phyloP scores from a whole-genome alignment of 768 basidiomycete species.

The Nidularia pulvinata region DNA sequence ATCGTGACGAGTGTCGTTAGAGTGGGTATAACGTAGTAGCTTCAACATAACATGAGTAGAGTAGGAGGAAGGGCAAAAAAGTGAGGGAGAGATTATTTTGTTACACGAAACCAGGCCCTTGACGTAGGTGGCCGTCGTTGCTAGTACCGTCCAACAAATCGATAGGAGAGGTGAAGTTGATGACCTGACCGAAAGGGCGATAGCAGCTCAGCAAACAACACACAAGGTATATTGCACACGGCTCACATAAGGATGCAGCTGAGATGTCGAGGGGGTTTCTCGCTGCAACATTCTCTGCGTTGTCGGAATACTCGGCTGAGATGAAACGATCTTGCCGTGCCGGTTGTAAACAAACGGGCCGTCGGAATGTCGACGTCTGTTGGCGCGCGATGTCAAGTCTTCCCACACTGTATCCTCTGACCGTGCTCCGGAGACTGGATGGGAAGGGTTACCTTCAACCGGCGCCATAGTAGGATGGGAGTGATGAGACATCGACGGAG shows the following conservation, averaged over 20 bases:
- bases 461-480: no score
- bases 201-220: slow-evolving; percentile 2
- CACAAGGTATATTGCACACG: not conserved
- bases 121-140: no score
- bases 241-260: slow-evolving; percentile 43
- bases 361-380: slow-evolving; percentile 24
- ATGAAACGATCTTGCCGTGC: slow-evolving; percentile 10
- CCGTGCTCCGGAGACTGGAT: no score
- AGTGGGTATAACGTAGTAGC: no score
- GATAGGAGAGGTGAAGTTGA: slow-evolving; percentile 44
- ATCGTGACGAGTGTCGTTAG: no score
- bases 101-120: no score
- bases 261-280: slow-evolving; percentile 12
- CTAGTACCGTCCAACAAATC: slow-evolving; percentile 36
- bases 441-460: no score
- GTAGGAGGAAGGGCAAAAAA: no score
- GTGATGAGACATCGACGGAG: slow-evolving; percentile 15
- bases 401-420: slow-evolving; percentile 30
- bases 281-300: slow-evolving; percentile 3
- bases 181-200: slow-evolving; percentile 31
- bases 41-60: no score
- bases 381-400: slow-evolving; percentile 7
- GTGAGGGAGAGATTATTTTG: no score
- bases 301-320: slow-evolving; percentile 3
- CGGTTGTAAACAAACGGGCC: slow-evolving; percentile 25